A percentile compares a stretch with the other conserved stretches of the same genome.
Evolutionary conservation across 2,329 filamentous ascomycete species (phyloP).

Genomic region (Beauveria brongniartii): DNA sequence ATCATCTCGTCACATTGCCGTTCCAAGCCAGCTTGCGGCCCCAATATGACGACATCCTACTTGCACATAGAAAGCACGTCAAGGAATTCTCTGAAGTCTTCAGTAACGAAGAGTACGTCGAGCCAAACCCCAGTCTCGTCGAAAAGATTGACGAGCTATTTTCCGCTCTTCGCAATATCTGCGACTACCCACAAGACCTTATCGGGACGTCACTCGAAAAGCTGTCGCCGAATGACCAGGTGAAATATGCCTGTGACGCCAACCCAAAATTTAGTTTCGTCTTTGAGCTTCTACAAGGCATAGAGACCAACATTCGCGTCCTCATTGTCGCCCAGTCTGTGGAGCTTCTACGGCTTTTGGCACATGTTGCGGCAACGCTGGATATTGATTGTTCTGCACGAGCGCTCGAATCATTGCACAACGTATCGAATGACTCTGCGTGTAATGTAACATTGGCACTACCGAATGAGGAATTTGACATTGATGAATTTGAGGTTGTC

Average conservation of each 20-base stretch:
- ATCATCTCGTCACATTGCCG: slow-evolving; percentile 48
- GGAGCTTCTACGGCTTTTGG: slow-evolving; percentile 43
- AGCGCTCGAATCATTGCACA: slow-evolving; percentile 21
- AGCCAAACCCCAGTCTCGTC: slow-evolving; percentile 32
- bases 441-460: slow-evolving; percentile 35
- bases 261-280: slow-evolving; percentile 55
- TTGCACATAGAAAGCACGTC: slow-evolving; percentile 35
- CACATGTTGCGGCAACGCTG: slow-evolving; percentile 36
- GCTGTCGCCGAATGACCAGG: slow-evolving; percentile 33
- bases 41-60: slow-evolving; percentile 43
- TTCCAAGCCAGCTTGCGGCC: slow-evolving; percentile 45
- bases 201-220: slow-evolving; percentile 33
- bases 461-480: slow-evolving; percentile 30
- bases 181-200: slow-evolving; percentile 48
- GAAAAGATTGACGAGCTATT: slow-evolving; percentile 44
- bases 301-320: slow-evolving; percentile 38
- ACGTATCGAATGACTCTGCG: slow-evolving; percentile 24
- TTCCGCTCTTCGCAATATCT: slow-evolving; percentile 42
- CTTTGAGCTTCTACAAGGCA: slow-evolving; percentile 41
- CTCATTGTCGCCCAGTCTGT: slow-evolving; percentile 46
- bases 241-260: slow-evolving; percentile 46
- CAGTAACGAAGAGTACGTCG: slow-evolving; percentile 27
- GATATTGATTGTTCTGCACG: slow-evolving; percentile 27
- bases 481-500: slow-evolving; percentile 39
- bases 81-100: slow-evolving; percentile 37